Evolutionary conservation across 2,329 filamentous ascomycete genomes (phyloP).

Genomic region (Proliferodiscus dingleyae): DNA sequence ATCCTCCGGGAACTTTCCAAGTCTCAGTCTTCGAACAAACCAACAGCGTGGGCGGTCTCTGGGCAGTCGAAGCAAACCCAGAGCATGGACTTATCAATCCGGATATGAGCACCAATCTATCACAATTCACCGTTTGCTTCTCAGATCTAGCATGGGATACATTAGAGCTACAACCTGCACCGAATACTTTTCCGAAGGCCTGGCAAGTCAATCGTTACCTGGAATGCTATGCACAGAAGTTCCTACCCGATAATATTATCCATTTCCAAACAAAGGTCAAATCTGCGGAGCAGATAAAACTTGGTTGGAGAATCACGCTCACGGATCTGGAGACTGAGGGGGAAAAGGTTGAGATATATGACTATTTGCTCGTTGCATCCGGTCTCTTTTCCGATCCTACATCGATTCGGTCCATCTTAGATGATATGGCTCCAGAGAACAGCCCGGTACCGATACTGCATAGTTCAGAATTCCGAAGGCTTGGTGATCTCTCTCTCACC

Average conservation of each 20-base stretch:
- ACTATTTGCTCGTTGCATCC: neutral
- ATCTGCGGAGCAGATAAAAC: neutral
- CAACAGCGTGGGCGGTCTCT: constrained; percentile 7
- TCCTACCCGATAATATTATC: neutral
- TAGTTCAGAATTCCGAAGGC: neutral
- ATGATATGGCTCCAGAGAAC: neutral
- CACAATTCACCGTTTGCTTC: constrained; percentile 11
- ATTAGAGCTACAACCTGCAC: neutral
- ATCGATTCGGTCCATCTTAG: neutral
- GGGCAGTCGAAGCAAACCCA: constrained; percentile 8
- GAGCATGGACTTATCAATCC: constrained; percentile 5
- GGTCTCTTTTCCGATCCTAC: neutral
- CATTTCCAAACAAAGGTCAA: neutral
- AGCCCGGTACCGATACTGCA: neutral
- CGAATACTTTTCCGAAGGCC: constrained; percentile 2
- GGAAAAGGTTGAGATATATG: neutral
- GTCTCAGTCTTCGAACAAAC: constrained; percentile 8
- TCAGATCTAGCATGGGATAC: constrained; percentile 10
- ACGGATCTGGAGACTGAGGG: neutral
- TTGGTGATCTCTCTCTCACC: neutral
- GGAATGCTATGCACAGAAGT: constrained; percentile 5
- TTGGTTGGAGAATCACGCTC: neutral
- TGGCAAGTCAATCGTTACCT: constrained; percentile 12
- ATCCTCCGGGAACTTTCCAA: neutral
- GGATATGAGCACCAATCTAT: constrained; percentile 9